Conservation (phyloP, 108 stramenopile genomes). For the Pelagomonas calceolata region DNA sequence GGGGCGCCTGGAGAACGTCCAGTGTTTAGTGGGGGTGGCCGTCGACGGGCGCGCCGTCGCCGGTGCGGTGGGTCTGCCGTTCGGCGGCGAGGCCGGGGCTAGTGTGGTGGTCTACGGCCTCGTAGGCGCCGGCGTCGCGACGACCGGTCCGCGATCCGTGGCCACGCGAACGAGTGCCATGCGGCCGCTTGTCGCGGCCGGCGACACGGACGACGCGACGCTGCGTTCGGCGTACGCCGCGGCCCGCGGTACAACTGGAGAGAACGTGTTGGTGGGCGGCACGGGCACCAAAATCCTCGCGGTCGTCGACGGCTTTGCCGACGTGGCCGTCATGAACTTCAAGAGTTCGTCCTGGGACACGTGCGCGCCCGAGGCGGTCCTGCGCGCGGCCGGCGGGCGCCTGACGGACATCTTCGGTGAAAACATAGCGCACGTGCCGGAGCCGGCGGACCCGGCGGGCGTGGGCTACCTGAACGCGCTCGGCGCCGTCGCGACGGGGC, state of each 20-base stretch:
- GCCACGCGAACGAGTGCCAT: too few relatives aligned
- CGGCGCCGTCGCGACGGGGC: constrained; percentile 40
- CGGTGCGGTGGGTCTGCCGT: constrained; percentile 61
- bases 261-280: constrained; percentile 17
- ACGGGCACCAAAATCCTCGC: constrained; percentile 44
- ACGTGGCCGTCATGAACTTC: constrained; percentile 42
- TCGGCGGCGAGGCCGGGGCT: constrained; percentile 10
- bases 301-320: constrained; percentile 27
- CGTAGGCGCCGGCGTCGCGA: too few relatives aligned
- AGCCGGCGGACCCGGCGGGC: too few relatives aligned
- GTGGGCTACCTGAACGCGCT: constrained; percentile 31
- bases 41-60: constrained; percentile 42
- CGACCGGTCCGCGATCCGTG: too few relatives aligned
- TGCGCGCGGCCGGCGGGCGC: constrained; percentile 40
- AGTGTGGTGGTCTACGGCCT: too few relatives aligned
- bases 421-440: constrained; percentile 50
- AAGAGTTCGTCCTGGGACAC: constrained; percentile 21
- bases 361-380: constrained; percentile 28
- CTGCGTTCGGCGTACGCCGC: too few relatives aligned
- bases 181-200: too few relatives aligned
- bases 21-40: constrained; percentile 60
- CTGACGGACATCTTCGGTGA: constrained; percentile 56
- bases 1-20: constrained; percentile 56
- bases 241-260: too few relatives aligned
- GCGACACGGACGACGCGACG: too few relatives aligned